Evolutionary conservation across 345 rosid genomes (phyloP).

Genomic region (Eucalyptus cladocalyx): DNA sequence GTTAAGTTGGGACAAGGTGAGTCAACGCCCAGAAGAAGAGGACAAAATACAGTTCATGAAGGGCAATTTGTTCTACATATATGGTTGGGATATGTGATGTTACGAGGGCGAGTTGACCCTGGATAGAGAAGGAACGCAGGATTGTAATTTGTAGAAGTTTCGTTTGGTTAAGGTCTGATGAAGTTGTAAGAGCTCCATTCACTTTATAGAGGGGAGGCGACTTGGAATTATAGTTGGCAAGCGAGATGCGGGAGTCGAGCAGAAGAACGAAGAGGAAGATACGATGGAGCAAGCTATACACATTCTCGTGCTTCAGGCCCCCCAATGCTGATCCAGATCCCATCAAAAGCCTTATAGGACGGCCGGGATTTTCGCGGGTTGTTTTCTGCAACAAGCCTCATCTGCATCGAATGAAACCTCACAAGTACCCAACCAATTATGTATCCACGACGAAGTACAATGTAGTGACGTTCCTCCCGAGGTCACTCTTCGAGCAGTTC

Average conservation of each 20-base stretch:
- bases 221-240: not conserved
- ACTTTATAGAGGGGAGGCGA: not conserved
- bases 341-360: slow-evolving; percentile 11
- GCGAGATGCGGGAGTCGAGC: slow-evolving; percentile 1
- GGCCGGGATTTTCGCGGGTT: slow-evolving; percentile 28
- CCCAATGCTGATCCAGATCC: not conserved
- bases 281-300: slow-evolving; percentile 34
- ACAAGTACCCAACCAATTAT: slow-evolving; percentile 33
- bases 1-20: not conserved
- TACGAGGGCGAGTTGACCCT: not conserved
- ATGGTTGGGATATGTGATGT: not conserved
- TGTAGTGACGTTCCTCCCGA: slow-evolving; percentile 50
- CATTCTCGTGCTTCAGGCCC: slow-evolving; percentile 28
- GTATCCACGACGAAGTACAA: slow-evolving; percentile 61
- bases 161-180: not conserved
- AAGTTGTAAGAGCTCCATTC: not conserved
- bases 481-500: slow-evolving; percentile 67
- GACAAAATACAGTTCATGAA: not conserved
- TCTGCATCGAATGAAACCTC: slow-evolving; percentile 23
- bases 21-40: not conserved
- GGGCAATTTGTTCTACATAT: not conserved
- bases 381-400: slow-evolving; percentile 54
- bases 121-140: not conserved
- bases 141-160: not conserved
- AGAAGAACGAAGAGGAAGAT: slow-evolving; percentile 15